Base-by-base conservation (phyloP, 352 stramenopile species). In the Aphanomyces invadans region DNA sequence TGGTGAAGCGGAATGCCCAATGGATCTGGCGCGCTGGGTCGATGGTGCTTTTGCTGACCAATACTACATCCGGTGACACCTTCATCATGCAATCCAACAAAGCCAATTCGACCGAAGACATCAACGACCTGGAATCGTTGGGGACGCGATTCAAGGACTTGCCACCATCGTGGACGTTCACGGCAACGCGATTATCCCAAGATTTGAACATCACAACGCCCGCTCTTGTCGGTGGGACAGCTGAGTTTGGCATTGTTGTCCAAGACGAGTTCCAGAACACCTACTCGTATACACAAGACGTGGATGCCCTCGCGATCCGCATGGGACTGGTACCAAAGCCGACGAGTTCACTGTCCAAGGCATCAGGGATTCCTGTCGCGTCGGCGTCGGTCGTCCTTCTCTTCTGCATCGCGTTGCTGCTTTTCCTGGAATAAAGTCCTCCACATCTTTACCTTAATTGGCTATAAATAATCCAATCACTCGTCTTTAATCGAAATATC, bases 401-500 rank as follows among this genome's bases (percentile, higher is more conserved):
- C 36, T 15, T 42, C 36, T 42, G n/a, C n/a, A n/a, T n/a, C n/a
- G n/a, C n/a, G n/a, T n/a, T n/a, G n/a, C n/a, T n/a, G n/a, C n/a
- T n/a, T n/a, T n/a, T n/a, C n/a, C n/a, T n/a, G n/a, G n/a, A n/a
- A n/a, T n/a, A n/a, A n/a, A n/a, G n/a, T n/a, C n/a, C n/a, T n/a
- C n/a, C n/a, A n/a, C n/a, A n/a, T 31, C n/a, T 2, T 10, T 10
- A 54, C 1, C 26, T 11, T 54, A n/a, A 54, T 54, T 54, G 46
- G 46, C 46, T 33, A 33, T 39, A 12, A 33, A 38, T 57, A 21
- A 33, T 57, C 49, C 49, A 57, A 57, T 57, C 49, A 57, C 9
- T 21, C 29, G 25, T n/a, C 29, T 11, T 32, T 1, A 15, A 23
- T 29, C 12, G 12, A 10, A 29, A 57, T 33, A 38, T 29, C 5